These are phyloP conservation scores for Mucor saturninus DNA, from an alignment of 371 early-diverging fungal genomes.

Conservation along the genomic window DNA sequence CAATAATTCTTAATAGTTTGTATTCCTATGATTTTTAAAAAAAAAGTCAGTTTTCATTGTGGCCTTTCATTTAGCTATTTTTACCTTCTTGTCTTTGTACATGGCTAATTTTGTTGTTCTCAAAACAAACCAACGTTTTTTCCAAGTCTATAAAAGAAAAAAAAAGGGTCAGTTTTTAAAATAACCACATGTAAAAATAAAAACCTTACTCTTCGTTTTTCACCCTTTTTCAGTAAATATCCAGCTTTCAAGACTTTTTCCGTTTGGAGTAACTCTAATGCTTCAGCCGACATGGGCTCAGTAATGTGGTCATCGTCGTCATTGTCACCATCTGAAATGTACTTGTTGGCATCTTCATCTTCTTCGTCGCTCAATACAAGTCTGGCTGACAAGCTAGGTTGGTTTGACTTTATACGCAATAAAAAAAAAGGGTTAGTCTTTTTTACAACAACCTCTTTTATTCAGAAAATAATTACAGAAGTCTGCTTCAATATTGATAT, in stretches of 20 bases:
- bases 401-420: neutral
- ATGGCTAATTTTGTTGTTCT: conserved; percentile 78
- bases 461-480: conserved; percentile 1
- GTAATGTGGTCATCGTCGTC: conserved; percentile 58
- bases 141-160: conserved; percentile 70
- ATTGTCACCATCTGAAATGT: conserved; percentile 45
- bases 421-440: conserved; percentile 8
- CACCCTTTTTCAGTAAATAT: conserved; percentile 80
- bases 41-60: neutral
- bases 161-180: neutral
- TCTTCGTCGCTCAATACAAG: conserved; percentile 50
- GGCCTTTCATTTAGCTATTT: neutral
- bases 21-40: conserved; percentile 64
- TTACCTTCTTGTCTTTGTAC: conserved; percentile 85
- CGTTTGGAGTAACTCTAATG: conserved; percentile 59
- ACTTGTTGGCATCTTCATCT: conserved; percentile 26
- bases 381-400: conserved; percentile 26
- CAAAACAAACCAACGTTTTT: conserved; percentile 87
- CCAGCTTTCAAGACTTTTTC: conserved; percentile 73
- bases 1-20: conserved; percentile 76
- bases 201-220: conserved; percentile 67
- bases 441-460: conserved; percentile 10
- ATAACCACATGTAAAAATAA: neutral
- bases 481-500: conserved; percentile 19
- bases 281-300: conserved; percentile 53